phyloP scores from a whole-genome alignment of 768 basidiomycete species.

The Podaxis sp. region DNA sequence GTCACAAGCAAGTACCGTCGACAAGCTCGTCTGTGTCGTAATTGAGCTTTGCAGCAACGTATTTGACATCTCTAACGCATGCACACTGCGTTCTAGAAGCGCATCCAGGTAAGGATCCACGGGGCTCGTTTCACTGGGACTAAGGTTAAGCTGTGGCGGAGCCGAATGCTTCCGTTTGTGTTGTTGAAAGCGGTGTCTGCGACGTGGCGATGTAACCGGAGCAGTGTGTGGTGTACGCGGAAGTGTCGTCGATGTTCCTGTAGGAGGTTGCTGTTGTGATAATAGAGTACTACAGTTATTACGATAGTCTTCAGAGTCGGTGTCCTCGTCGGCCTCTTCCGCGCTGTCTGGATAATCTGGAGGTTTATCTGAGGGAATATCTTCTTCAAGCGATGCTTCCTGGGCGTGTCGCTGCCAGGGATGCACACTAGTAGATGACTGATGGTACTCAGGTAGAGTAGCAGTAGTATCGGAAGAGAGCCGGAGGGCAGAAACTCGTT shows the following conservation, averaged over 20 bases:
- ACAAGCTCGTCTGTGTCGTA: conserved; percentile 55
- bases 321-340: conserved; percentile 70
- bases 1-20: conserved; percentile 45
- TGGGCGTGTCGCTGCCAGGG: conserved; percentile 9
- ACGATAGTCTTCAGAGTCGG: conserved; percentile 33
- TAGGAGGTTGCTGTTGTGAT: background rate
- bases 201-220: background rate
- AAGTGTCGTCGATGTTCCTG: background rate
- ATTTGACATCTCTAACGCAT: conserved; percentile 85
- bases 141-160: background rate
- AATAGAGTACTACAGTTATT: conserved; percentile 16
- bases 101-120: conserved; percentile 66
- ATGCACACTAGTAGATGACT: conserved; percentile 9
- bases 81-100: conserved; percentile 76
- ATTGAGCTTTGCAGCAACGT: conserved; percentile 72
- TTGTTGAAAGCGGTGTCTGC: conserved; percentile 2
- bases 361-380: conserved; percentile 49
- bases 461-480: conserved; percentile 65
- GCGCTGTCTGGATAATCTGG: conserved; percentile 77
- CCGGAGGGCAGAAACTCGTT: conserved; percentile 50
- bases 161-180: conserved; percentile 9
- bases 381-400: conserved; percentile 15
- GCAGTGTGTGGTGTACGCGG: background rate
- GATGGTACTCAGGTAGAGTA: conserved; percentile 61
- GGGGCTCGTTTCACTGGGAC: conserved; percentile 4